These are phyloP conservation scores for Boletellus ananas DNA, from an alignment of 768 basidiomycete species.

Conservation along the genomic window DNA sequence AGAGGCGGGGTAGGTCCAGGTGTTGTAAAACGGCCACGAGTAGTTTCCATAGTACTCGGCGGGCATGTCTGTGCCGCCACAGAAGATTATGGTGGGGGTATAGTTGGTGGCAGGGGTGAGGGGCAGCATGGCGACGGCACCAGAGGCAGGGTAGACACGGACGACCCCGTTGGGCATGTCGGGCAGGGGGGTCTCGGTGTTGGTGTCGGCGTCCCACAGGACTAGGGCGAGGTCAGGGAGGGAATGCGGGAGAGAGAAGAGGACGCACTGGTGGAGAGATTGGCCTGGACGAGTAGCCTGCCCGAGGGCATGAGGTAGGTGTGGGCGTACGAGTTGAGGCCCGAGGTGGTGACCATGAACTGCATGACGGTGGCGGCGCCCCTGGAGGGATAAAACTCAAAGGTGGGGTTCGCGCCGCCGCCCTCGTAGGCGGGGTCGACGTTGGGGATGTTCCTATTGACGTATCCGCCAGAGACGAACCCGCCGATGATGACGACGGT, in stretches of 20 bases:
- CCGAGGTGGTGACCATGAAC: conserved; percentile 69
- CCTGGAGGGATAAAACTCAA: conserved; percentile 73
- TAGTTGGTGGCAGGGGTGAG: conserved; percentile 88
- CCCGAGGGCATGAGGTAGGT: conserved; percentile 72
- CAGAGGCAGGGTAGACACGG: conserved; percentile 88
- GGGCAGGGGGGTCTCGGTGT: conserved; percentile 61
- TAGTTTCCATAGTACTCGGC: conserved; percentile 75
- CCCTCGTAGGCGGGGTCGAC: conserved; percentile 57
- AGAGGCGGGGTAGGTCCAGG: conserved; percentile 68
- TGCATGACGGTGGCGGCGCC: conserved; percentile 48
- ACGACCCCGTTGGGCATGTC: conserved; percentile 70
- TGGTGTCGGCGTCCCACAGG: conserved; percentile 50
- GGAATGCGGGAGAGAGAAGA: background rate
- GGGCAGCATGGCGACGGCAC: conserved; percentile 85
- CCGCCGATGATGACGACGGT: conserved; percentile 76
- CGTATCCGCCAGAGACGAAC: conserved; percentile 68
- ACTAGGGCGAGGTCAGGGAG: conserved; percentile 23
- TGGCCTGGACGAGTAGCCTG: conserved; percentile 75
- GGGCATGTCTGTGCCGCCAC: conserved; percentile 82
- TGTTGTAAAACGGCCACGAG: conserved; percentile 65
- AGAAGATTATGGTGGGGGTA: conserved; percentile 81
- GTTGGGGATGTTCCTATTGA: conserved; percentile 70
- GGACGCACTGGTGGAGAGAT: conserved; percentile 61
- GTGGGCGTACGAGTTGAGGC: conserved; percentile 74
- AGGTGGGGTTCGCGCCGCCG: conserved; percentile 69